phyloP scores from a whole-genome alignment of 441 rosid species.

The Viola pubescens region DNA sequence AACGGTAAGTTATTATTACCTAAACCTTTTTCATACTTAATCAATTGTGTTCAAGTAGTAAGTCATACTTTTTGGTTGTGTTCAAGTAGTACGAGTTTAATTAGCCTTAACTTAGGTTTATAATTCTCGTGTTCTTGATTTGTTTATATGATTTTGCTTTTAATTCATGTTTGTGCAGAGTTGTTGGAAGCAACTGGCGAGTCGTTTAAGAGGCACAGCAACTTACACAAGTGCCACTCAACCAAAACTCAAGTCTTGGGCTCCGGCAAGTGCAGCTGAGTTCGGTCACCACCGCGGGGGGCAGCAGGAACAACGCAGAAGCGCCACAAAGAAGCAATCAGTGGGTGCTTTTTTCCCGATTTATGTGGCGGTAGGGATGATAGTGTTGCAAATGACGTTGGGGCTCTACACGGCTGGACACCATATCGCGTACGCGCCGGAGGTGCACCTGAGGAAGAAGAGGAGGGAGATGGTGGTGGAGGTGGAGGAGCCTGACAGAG shows the following conservation, averaged over 20 bases:
- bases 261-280: constrained; percentile 18
- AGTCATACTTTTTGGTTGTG: no score
- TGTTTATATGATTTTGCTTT: not conserved
- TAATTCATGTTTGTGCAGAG: constrained; percentile 17
- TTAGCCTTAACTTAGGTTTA: no score
- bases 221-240: constrained; percentile 29
- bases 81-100: no score
- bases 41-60: no score
- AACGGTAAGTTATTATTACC: constrained; percentile 23
- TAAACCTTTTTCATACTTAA: no score
- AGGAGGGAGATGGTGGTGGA: constrained; percentile 49
- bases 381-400: constrained; percentile 31
- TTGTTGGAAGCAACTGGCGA: constrained; percentile 22
- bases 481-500: constrained; percentile 48
- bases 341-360: constrained; percentile 45
- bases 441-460: constrained; percentile 55
- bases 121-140: not conserved
- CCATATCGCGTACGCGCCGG: constrained; percentile 44
- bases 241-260: constrained; percentile 27
- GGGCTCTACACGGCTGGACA: constrained; percentile 53
- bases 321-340: constrained; percentile 1
- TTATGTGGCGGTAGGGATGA: constrained; percentile 49
- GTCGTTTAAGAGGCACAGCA: constrained; percentile 20
- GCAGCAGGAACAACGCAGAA: not conserved
- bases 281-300: constrained; percentile 1